Base-by-base conservation (phyloP, 495 filamentous ascomycete species). In the Jackrogersella multiformis region DNA sequence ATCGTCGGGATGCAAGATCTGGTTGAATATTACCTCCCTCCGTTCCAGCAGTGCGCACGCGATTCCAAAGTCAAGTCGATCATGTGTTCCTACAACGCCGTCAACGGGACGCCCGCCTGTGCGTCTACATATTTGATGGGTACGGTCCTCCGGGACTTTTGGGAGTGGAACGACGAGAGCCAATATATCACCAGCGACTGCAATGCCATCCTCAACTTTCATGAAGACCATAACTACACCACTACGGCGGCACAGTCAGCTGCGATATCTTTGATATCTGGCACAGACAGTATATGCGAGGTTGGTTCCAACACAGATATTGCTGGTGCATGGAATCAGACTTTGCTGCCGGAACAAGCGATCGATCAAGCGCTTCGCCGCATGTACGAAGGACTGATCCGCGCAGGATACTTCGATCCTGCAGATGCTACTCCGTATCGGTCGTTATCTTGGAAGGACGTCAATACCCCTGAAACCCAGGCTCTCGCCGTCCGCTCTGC, bases 41-140 rank as follows among this genome's bases (percentile, higher is more conserved):
- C 78, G 0, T 82, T 82, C 69, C 79, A 79, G 64, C 73, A 77
- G 38, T 82, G 80, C 44, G 76, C 77, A 10, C 69, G 80, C 1
- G 80, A 84, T 56, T 76, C 77, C 8, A 77, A 77, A 42, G 80
- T 80, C 4, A 79, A 76, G 7, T 77, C 74, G 32, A 74, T 84
- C 70, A 84, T 84, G 61, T 83, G 80, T 64, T 78, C 80, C 32
- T 81, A 83, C 64, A 82, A 78, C 44, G 59, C 75, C 4, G 79
- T 77, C 51, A 79, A 83, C 49, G 80, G 81, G 1, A 71, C 78
- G 21, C 81, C 80, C 2, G 72, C 79, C 1, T 84, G 81, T 48
- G 80, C 80, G 4, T 76, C 74, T 56, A 61, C 67, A 0, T 84
- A 80, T 26, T 57, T 84, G 1, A 67, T 82, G 64, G 63, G 76